Evolutionary conservation across 345 rosid genomes (phyloP).

Genomic region (Arabidopsis arenosa): DNA sequence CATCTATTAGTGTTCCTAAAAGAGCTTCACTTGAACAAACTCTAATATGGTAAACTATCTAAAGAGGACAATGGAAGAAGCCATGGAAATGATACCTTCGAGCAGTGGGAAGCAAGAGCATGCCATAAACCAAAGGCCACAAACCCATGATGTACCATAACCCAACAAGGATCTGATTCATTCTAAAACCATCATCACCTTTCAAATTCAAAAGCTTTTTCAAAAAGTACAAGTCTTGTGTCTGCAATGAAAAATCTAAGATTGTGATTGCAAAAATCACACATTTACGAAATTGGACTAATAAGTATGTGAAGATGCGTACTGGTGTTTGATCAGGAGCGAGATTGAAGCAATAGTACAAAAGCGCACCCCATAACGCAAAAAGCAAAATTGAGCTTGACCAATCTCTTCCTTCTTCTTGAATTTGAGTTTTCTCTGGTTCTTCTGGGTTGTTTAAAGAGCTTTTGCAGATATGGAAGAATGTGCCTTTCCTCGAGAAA

Average conservation of each 20-base stretch:
- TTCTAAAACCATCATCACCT: slow-evolving; percentile 83
- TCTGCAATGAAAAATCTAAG: slow-evolving; percentile 49
- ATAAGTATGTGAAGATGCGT: not conserved
- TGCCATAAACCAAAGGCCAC: slow-evolving; percentile 82
- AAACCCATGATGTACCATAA: slow-evolving; percentile 88
- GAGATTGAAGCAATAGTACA: slow-evolving; percentile 78
- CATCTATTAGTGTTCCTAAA: not conserved
- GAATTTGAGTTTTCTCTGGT: slow-evolving; percentile 50
- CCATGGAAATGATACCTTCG: slow-evolving; percentile 59
- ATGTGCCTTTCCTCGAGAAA: slow-evolving; percentile 32
- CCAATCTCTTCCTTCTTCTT: slow-evolving; percentile 63
- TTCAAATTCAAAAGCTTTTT: slow-evolving; percentile 77
- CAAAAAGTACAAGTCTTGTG: slow-evolving; percentile 80
- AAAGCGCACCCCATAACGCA: slow-evolving; percentile 70
- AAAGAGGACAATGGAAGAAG: not conserved
- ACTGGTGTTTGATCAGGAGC: slow-evolving; percentile 85
- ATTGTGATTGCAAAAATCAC: not conserved
- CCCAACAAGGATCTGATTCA: slow-evolving; percentile 84
- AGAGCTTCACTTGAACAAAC: not conserved
- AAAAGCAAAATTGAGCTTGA: slow-evolving; percentile 74
- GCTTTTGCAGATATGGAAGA: slow-evolving; percentile 52
- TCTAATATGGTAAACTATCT: slow-evolving; percentile 6
- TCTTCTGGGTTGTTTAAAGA: slow-evolving; percentile 55
- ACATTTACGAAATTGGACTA: not conserved
- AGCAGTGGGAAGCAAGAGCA: slow-evolving; percentile 83